A percentile compares a stretch with the other conserved stretches of the same genome.
Evolutionary conservation across 768 basidiomycete genomes (phyloP).

Genomic region (Suillus subluteus): DNA sequence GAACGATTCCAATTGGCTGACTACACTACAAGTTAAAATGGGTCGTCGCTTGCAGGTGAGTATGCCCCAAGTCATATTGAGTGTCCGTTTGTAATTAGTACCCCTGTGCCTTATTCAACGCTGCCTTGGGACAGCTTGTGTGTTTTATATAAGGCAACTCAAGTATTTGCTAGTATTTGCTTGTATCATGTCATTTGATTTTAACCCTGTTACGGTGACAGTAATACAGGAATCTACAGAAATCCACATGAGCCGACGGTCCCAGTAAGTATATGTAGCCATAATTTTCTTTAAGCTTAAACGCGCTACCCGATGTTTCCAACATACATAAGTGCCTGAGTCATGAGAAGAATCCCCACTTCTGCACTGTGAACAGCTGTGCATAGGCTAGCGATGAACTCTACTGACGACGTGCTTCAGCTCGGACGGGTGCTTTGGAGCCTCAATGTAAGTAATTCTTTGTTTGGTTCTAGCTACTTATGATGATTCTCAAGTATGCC

Average conservation of each 20-base stretch:
- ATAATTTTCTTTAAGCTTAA: not conserved
- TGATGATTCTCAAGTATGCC: not conserved
- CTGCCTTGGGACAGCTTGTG: not conserved
- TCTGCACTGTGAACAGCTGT: not conserved
- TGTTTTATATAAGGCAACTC: not conserved
- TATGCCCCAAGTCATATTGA: not conserved
- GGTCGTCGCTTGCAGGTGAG: not conserved
- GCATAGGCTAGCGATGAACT: not conserved
- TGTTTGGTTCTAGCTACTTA: not conserved
- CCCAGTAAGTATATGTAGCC: no score
- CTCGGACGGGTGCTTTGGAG: not conserved
- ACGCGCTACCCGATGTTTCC: not conserved
- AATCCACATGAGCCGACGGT: not conserved
- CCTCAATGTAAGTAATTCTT: constrained; percentile 1
- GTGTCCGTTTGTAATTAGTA: not conserved
- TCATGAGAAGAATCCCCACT: not conserved
- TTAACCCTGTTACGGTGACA: no score
- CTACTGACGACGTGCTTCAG: not conserved
- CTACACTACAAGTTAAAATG: not conserved
- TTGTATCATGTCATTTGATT: not conserved
- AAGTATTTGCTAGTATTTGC: not conserved
- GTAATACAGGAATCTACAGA: no score
- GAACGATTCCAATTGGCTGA: not conserved
- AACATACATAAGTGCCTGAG: not conserved
- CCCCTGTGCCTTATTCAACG: not conserved